A percentile compares a stretch with the other conserved stretches of the same genome.
These are phyloP conservation scores for Sporothrix protearum DNA, from an alignment of 2,329 filamentous ascomycete species.

Conservation along the genomic window DNA sequence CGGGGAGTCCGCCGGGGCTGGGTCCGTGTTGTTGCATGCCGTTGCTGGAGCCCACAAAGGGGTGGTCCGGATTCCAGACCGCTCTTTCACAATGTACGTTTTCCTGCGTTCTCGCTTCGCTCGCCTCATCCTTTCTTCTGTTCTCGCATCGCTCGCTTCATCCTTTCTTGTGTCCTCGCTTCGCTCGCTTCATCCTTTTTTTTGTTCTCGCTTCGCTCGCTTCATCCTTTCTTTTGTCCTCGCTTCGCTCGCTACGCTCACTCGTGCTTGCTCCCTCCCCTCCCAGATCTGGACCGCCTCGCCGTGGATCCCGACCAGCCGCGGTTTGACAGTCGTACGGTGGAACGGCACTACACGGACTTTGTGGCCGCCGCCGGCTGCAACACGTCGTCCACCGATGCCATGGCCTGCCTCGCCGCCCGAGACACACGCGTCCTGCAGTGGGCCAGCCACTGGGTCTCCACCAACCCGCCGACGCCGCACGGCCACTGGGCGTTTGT, in stretches of 20 bases:
- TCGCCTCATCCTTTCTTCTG: background rate
- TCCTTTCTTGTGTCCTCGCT: background rate
- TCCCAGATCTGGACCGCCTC: constrained; percentile 19
- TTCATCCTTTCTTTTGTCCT: background rate
- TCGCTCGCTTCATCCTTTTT: background rate
- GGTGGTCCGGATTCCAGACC: background rate
- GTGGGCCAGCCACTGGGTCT: constrained; percentile 30
- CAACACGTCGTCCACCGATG: constrained; percentile 28
- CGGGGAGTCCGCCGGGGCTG: constrained; percentile 46
- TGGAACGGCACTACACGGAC: constrained; percentile 44
- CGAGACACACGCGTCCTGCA: constrained; percentile 35
- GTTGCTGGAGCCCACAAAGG: constrained; percentile 34
- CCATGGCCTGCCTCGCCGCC: constrained; percentile 30
- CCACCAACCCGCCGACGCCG: constrained; percentile 24
- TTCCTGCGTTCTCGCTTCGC: background rate
- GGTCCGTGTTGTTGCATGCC: constrained; percentile 42
- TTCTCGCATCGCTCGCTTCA: background rate
- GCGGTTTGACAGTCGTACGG: constrained; percentile 43
- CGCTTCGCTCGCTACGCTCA: background rate
- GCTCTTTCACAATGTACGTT: constrained; percentile 26
- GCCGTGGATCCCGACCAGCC: constrained; percentile 52
- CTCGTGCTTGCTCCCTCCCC: background rate
- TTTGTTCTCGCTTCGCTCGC: background rate
- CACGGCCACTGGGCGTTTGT: constrained; percentile 33
- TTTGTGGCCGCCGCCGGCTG: constrained; percentile 45